Conservation (phyloP, 306 rosid genomes). For the Lathyrus aphaca region DNA sequence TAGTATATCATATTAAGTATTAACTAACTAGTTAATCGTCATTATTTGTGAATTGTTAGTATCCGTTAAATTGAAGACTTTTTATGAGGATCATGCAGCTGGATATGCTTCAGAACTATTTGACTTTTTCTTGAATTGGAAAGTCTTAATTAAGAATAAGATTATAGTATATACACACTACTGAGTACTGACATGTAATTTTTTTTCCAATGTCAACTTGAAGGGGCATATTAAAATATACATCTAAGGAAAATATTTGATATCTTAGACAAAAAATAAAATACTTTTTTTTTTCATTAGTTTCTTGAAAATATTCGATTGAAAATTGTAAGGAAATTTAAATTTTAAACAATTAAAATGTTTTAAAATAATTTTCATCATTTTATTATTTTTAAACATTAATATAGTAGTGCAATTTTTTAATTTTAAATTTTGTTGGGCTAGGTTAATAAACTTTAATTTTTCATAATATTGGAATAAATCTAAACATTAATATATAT, state of each 20-base stretch:
- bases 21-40: constrained; percentile 8
- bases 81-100: constrained; percentile 23
- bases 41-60: neutral
- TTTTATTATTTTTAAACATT: no score
- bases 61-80: constrained; percentile 25
- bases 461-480: no score
- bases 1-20: neutral
- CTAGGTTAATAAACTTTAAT: no score
- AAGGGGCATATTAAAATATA: constrained; percentile 8
- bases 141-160: neutral
- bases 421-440: no score
- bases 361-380: no score
- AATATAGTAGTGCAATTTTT: no score
- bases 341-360: no score
- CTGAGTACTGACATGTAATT: neutral
- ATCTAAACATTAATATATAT: no score
- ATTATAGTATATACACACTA: neutral
- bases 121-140: constrained; percentile 16
- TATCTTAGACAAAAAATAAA: neutral
- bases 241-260: neutral
- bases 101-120: constrained; percentile 22
- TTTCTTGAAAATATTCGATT: no score
- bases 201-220: neutral
- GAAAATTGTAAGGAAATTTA: no score
- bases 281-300: no score